These are phyloP conservation scores for Trifolium fragiferum DNA, from an alignment of 306 rosid genomes.

Conservation along the genomic window DNA sequence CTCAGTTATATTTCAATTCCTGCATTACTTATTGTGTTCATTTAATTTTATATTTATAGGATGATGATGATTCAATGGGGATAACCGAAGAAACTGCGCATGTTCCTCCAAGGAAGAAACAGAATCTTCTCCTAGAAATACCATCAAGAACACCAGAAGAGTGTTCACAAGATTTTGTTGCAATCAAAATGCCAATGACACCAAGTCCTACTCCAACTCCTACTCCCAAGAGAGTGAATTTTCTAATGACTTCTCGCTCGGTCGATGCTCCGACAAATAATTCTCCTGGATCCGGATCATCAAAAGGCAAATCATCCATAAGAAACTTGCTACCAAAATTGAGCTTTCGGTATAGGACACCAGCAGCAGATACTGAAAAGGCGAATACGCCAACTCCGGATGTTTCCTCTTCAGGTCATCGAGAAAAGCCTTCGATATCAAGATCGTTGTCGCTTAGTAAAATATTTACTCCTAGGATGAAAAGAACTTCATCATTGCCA, in stretches of 20 bases:
- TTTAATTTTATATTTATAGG: constrained; percentile 48
- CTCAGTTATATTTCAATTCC: constrained; percentile 6
- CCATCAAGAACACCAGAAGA: constrained; percentile 71
- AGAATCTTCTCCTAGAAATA: constrained; percentile 76
- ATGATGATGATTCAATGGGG: constrained; percentile 62
- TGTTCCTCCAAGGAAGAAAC: constrained; percentile 75
- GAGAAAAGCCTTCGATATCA: constrained; percentile 72
- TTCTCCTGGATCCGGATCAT: constrained; percentile 72
- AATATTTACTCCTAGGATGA: constrained; percentile 85
- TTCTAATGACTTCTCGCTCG: constrained; percentile 61
- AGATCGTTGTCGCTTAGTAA: constrained; percentile 80
- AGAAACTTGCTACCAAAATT: constrained; percentile 79
- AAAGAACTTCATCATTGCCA: constrained; percentile 90
- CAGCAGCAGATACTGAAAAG: constrained; percentile 72
- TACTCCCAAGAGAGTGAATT: constrained; percentile 91
- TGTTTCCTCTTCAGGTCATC: constrained; percentile 53
- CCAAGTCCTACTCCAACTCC: constrained; percentile 88
- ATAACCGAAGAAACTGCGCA: constrained; percentile 61
- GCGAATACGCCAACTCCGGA: constrained; percentile 55
- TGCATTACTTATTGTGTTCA: constrained; percentile 29
- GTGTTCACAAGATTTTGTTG: constrained; percentile 63
- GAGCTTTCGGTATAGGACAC: constrained; percentile 73
- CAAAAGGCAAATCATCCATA: constrained; percentile 70
- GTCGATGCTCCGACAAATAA: constrained; percentile 52
- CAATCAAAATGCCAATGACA: constrained; percentile 71